These are phyloP conservation scores for Schizonepeta tenuifolia DNA, from an alignment of 257 asterid genomes.

Conservation along the genomic window DNA sequence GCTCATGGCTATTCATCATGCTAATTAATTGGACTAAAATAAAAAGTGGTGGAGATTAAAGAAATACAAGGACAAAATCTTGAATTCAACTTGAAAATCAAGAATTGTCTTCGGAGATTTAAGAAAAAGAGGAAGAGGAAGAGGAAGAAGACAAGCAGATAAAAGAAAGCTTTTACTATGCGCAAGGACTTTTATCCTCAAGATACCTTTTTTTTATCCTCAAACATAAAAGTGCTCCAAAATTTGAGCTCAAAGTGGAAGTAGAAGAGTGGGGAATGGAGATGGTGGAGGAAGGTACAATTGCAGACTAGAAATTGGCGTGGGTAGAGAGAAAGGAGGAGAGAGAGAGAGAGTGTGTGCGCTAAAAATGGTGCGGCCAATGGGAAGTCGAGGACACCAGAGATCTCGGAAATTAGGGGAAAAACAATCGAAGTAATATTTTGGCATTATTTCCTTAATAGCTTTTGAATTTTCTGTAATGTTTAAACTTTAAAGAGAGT, in stretches of 20 bases:
- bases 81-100: not conserved
- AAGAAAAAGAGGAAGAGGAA: not conserved
- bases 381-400: constrained; percentile 34
- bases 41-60: no score
- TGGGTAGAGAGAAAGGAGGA: constrained; percentile 17
- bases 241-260: constrained; percentile 38
- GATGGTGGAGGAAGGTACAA: constrained; percentile 2
- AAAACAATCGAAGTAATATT: constrained; percentile 12
- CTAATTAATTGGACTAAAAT: no score
- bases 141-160: not conserved
- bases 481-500: not conserved
- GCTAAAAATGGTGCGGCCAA: constrained; percentile 35
- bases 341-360: constrained; percentile 26
- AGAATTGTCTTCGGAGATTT: no score
- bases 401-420: constrained; percentile 32
- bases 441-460: constrained; percentile 33
- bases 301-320: constrained; percentile 8
- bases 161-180: no score
- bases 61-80: not conserved
- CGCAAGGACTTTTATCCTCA: no score
- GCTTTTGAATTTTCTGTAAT: constrained; percentile 15
- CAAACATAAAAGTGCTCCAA: constrained; percentile 29
- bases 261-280: constrained; percentile 13
- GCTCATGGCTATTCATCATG: constrained; percentile 35
- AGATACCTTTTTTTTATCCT: constrained; percentile 27